Conservation (phyloP, 192 early-diverging fungal species). For the Coemansia umbellata region DNA sequence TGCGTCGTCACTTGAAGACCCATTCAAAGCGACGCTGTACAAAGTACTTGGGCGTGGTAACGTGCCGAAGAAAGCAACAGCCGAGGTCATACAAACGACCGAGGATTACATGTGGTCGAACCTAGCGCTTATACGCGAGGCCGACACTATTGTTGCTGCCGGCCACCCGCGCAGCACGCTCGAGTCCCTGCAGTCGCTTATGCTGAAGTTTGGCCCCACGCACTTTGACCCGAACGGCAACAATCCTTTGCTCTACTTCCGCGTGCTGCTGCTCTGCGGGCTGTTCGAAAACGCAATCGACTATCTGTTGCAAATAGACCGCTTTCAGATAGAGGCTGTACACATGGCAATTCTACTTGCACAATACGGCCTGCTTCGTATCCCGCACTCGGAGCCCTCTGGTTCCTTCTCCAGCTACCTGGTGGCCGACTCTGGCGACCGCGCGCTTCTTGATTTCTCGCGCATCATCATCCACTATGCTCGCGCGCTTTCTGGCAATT, state of each 20-base stretch:
- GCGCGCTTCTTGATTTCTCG: conserved; percentile 23
- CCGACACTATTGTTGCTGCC: conserved; percentile 45
- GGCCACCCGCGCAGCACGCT: conserved; percentile 40
- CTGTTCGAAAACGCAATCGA: conserved; percentile 88
- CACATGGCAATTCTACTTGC: conserved; percentile 85
- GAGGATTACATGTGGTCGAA: conserved; percentile 95
- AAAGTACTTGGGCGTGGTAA: conserved; percentile 91
- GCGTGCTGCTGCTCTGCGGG: conserved; percentile 77
- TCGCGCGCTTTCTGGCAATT: conserved; percentile 19
- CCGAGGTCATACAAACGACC: conserved; percentile 67
- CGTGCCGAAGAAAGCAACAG: conserved; percentile 59
- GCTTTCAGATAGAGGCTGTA: conserved; percentile 74
- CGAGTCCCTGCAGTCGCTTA: conserved; percentile 59
- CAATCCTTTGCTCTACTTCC: conserved; percentile 75
- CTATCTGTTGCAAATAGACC: conserved; percentile 62
- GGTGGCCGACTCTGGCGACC: conserved; percentile 2
- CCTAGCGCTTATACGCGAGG: conserved; percentile 63
- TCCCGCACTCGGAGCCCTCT: conserved; percentile 56
- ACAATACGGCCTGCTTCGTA: conserved; percentile 71
- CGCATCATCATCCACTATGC: conserved; percentile 37
- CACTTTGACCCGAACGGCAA: conserved; percentile 69
- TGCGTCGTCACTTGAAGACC: conserved; percentile 60
- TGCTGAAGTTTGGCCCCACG: conserved; percentile 63
- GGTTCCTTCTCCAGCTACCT: conserved; percentile 25
- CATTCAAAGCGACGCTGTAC: conserved; percentile 89